Evolutionary conservation across 2,329 filamentous ascomycete genomes (phyloP).

Genomic region (Lasiodiplodia gonubiensis): DNA sequence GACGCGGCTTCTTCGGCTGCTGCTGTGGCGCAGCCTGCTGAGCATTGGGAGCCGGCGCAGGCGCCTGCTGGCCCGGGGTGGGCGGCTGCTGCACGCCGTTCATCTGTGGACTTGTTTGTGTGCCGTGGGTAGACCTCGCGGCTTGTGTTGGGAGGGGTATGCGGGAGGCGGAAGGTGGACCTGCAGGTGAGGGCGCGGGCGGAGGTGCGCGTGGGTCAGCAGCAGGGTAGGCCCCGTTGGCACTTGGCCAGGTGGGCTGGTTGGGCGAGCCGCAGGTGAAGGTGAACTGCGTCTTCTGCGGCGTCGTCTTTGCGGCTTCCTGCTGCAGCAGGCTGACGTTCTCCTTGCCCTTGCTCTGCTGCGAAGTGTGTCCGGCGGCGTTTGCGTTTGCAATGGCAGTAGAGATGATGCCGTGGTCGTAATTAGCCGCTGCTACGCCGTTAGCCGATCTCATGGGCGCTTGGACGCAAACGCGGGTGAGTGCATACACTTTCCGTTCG

Average conservation of each 20-base stretch:
- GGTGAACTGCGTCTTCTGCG: constrained; percentile 87
- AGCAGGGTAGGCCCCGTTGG: constrained; percentile 48
- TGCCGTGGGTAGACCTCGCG: constrained; percentile 56
- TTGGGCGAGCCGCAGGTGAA: constrained; percentile 92
- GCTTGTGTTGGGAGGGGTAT: constrained; percentile 28
- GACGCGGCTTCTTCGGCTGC: constrained; percentile 66
- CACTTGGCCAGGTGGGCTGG: constrained; percentile 75
- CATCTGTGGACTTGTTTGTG: constrained; percentile 62
- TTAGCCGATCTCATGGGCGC: constrained; percentile 43
- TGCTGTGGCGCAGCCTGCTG: constrained; percentile 43
- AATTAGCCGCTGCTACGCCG: constrained; percentile 43
- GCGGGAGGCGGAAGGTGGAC: constrained; percentile 31
- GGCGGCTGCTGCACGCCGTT: constrained; percentile 44
- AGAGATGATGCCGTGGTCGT: constrained; percentile 79
- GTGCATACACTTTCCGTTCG: constrained; percentile 33
- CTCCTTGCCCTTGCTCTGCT: constrained; percentile 69
- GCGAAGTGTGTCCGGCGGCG: constrained; percentile 59
- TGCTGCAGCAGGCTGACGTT: constrained; percentile 80
- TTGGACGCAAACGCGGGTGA: constrained; percentile 24
- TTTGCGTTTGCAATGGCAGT: constrained; percentile 84
- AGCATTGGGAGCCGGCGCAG: constrained; percentile 47
- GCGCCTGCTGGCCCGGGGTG: constrained; percentile 34
- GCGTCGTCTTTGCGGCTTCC: constrained; percentile 65
- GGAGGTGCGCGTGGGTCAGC: constrained; percentile 40
- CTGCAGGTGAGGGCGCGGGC: constrained; percentile 30